Evolutionary conservation across 2,329 filamentous ascomycete species (phyloP).

Genomic region (Microcera coccophila): DNA sequence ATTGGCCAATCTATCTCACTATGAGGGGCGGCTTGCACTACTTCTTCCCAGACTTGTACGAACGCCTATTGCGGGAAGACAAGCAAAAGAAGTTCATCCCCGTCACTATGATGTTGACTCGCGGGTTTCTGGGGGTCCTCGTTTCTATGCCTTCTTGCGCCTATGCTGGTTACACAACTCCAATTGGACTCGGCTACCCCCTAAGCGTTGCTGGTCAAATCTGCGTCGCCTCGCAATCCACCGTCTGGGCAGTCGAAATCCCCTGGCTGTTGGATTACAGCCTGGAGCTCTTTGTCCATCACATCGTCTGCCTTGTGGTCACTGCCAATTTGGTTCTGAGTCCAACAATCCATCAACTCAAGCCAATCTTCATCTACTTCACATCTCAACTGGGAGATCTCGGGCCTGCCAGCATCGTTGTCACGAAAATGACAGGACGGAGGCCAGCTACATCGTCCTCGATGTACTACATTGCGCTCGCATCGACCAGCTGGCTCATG

Average conservation of each 20-base stretch:
- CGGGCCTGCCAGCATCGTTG: constrained; percentile 12
- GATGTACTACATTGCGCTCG: constrained; percentile 13
- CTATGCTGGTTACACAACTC: constrained; percentile 16
- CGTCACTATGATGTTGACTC: constrained; percentile 14
- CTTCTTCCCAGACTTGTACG: constrained; percentile 10
- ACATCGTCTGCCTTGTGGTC: constrained; percentile 21
- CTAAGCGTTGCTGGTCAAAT: constrained; percentile 19
- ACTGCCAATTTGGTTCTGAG: constrained; percentile 20
- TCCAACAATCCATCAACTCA: constrained; percentile 23
- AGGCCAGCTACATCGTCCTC: constrained; percentile 11
- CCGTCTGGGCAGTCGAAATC: constrained; percentile 22
- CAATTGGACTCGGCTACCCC: constrained; percentile 18
- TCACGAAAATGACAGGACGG: constrained; percentile 18
- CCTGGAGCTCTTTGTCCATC: constrained; percentile 22
- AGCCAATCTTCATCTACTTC: constrained; percentile 24
- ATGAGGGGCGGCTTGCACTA: constrained; percentile 12
- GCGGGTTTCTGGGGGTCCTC: constrained; percentile 27
- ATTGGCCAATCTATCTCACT: constrained; percentile 18
- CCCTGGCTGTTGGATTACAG: constrained; percentile 11
- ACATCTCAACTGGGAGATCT: constrained; percentile 25
- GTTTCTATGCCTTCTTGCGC: constrained; percentile 18
- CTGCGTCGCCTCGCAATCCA: constrained; percentile 23
- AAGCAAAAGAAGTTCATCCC: constrained; percentile 14
- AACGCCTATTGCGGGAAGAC: constrained; percentile 11
- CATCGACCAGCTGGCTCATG: constrained; percentile 11